Conservation (phyloP, 176 grass and related monocot genomes). For the Tillandsia leiboldiana region DNA sequence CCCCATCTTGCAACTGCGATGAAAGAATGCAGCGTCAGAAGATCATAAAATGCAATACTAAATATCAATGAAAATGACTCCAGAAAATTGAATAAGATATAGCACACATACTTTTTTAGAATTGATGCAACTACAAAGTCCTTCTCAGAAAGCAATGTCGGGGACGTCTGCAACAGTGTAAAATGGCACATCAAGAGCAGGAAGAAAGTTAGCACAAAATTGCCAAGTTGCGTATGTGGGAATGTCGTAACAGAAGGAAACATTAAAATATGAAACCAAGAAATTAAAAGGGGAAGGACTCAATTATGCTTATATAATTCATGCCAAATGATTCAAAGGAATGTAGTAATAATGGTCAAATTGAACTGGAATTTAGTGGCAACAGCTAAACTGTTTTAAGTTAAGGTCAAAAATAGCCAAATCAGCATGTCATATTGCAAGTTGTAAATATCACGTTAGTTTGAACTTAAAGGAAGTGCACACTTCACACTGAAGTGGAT, state of each 20-base stretch:
- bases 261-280: too few species aligned
- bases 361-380: not conserved
- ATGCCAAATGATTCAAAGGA: not conserved
- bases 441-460: not conserved
- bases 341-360: not conserved
- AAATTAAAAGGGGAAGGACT: not conserved
- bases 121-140: conserved; percentile 64
- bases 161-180: conserved; percentile 56
- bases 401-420: not conserved
- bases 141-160: conserved; percentile 60
- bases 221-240: too few species aligned
- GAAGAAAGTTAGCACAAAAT: conserved; percentile 2
- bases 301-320: not conserved
- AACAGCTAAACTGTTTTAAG: not conserved
- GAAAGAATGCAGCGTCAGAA: not conserved
- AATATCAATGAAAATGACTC: conserved; percentile 1
- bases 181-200: conserved; percentile 1
- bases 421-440: not conserved
- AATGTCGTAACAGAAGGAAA: too few species aligned
- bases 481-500: not conserved
- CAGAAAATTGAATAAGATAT: not conserved
- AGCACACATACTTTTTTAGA: conserved; percentile 39
- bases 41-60: conserved; percentile 7
- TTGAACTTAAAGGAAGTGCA: not conserved
- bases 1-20: conserved; percentile 44